Conservation (phyloP, 2,329 filamentous ascomycete species). For the Epichloe uncinata region DNA sequence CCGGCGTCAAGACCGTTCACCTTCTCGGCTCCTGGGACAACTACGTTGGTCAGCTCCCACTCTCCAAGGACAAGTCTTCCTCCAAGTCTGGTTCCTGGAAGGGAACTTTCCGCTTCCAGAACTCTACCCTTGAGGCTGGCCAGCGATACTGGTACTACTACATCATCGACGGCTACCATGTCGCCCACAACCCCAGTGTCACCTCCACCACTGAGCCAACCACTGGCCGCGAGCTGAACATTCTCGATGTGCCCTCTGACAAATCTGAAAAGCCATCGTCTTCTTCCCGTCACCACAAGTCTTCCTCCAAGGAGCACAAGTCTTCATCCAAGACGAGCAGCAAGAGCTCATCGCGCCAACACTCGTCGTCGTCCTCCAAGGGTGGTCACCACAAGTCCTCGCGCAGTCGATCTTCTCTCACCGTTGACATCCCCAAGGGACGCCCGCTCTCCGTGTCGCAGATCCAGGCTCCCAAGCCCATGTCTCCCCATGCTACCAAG, state of each 20-base stretch:
- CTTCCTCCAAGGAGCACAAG: slow-evolving; percentile 18
- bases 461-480: slow-evolving; percentile 83
- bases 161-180: slow-evolving; percentile 98
- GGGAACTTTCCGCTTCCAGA: slow-evolving; percentile 93
- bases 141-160: slow-evolving; percentile 99
- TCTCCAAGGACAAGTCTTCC: slow-evolving; percentile 73
- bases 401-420: slow-evolving; percentile 35
- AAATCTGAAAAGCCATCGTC: slow-evolving; percentile 28
- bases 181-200: slow-evolving; percentile 89
- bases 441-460: slow-evolving; percentile 77
- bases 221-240: slow-evolving; percentile 92
- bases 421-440: slow-evolving; percentile 68
- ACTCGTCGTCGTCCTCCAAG: slow-evolving; percentile 27
- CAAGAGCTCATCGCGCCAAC: slow-evolving; percentile 29
- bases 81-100: slow-evolving; percentile 88
- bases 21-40: slow-evolving; percentile 97
- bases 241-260: slow-evolving; percentile 71
- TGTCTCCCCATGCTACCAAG: slow-evolving; percentile 75
- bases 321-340: slow-evolving; percentile 21
- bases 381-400: slow-evolving; percentile 28
- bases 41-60: slow-evolving; percentile 87
- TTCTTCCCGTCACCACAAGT: slow-evolving; percentile 21
- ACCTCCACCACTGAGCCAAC: slow-evolving; percentile 87
- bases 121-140: slow-evolving; percentile 70
- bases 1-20: slow-evolving; percentile 94